Base-by-base conservation (phyloP, 768 basidiomycete genomes). In the Mycena alexandri region DNA sequence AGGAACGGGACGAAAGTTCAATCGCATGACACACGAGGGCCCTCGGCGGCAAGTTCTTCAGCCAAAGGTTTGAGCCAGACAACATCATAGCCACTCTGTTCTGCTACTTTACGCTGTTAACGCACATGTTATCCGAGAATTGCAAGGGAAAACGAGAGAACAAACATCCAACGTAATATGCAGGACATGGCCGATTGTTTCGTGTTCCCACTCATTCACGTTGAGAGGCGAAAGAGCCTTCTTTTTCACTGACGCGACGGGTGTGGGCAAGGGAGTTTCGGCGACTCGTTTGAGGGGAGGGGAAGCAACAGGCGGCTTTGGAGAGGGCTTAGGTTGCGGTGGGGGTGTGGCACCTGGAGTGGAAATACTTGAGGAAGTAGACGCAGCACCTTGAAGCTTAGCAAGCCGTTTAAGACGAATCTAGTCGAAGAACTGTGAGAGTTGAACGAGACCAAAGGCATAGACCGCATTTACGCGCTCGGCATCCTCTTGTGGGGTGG, bases 381-480 rank as follows among this genome's bases (percentile, higher is more conserved):
- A 79, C 46, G 80, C 69, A 47, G 80, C 72, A 43, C 75, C 82
- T 74, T 93, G 92, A 10, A 98, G 85, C 77, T 93, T 94, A 36
- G 93, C 95, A 58, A 99, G 85, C 62, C 96, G 89, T 80, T 97
- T 97, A 77, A 94, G 81, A 70, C 95, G 93, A 75, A 98, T 97
- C 96, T 97, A 60, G 13, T 16, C 57, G 36, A 66, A 29, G 33
- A 19, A 29, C 67, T n/a, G 52, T 73, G 48, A 68, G 57, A 47
- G 21, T 63, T 5, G 66, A 13, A 44, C 12, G 42, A 22, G 44
- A 54, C 44, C 25, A 33, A 48, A 24, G 44, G 33, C 38, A 36
- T 38, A 21, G 11, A 33, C 19, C 51, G 57, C 24, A 76, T 83
- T 61, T 84, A 94, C 93, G 59, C 90, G 87, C 74, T 94, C 94